Percentiles rank a stretch among this genome's conserved stretches.
Conservation (phyloP, 2,329 filamentous ascomycete genomes). For the Arachnomyces sp. region DNA sequence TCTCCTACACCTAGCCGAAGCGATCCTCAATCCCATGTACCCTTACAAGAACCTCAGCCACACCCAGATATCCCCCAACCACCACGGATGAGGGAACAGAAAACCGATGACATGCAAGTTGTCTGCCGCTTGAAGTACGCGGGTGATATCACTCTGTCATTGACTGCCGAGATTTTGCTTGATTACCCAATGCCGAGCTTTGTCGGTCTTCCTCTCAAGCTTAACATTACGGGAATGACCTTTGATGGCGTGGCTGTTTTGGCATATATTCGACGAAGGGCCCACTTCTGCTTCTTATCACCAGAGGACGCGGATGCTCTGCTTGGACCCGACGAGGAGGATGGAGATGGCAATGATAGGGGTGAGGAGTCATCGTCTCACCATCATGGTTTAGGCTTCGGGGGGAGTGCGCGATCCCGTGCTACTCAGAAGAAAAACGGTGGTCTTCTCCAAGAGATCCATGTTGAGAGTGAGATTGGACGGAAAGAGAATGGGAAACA, state of each 20-base stretch:
- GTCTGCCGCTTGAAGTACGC: conserved; percentile 85
- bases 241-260: conserved; percentile 93
- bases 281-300: conserved; percentile 90
- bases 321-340: conserved; percentile 45
- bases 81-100: conserved; percentile 59
- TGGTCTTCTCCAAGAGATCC: conserved; percentile 81
- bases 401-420: conserved; percentile 3
- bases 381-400: too few species aligned
- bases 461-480: conserved; percentile 95
- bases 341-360: conserved; percentile 22
- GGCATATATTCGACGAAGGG: conserved; percentile 78
- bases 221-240: conserved; percentile 88
- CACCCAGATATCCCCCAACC: conserved; percentile 25
- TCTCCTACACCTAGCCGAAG: conserved; percentile 5
- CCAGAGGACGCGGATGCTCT: conserved; percentile 80
- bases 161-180: conserved; percentile 90
- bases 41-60: neutral
- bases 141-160: conserved; percentile 75
- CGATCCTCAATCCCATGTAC: neutral
- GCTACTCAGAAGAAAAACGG: conserved; percentile 46
- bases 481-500: conserved; percentile 85
- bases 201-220: conserved; percentile 84
- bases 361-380: conserved; percentile 16
- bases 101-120: conserved; percentile 81
- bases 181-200: conserved; percentile 99